phyloP scores from a whole-genome alignment of 2,329 filamentous ascomycete genomes.

The Orbilia brochopaga region DNA sequence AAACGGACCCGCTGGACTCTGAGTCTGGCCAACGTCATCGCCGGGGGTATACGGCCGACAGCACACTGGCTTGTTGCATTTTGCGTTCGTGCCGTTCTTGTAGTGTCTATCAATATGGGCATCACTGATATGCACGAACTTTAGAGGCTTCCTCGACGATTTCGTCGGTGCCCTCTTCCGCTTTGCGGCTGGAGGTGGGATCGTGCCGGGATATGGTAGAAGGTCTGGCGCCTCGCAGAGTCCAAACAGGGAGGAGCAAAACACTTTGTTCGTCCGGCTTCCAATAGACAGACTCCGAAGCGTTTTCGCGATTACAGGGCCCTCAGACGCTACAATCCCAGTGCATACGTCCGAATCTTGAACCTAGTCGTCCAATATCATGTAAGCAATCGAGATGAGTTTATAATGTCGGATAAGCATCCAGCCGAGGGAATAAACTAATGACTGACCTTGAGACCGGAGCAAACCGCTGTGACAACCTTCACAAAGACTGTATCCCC shows the following conservation, averaged over 20 bases:
- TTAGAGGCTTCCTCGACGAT: slow-evolving; percentile 51
- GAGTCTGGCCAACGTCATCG: slow-evolving; percentile 62
- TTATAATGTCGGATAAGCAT: neutral
- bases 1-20: slow-evolving; percentile 63
- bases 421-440: neutral
- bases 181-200: slow-evolving; percentile 31
- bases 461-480: slow-evolving; percentile 31
- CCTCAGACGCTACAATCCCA: slow-evolving; percentile 27
- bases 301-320: slow-evolving; percentile 38
- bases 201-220: slow-evolving; percentile 35
- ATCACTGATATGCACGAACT: slow-evolving; percentile 67
- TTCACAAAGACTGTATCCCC: slow-evolving; percentile 44
- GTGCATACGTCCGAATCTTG: slow-evolving; percentile 43
- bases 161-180: slow-evolving; percentile 14
- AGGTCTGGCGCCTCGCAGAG: slow-evolving; percentile 27
- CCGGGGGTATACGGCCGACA: slow-evolving; percentile 63
- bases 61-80: slow-evolving; percentile 68
- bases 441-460: slow-evolving; percentile 32
- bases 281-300: slow-evolving; percentile 32
- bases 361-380: neutral
- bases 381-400: neutral
- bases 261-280: slow-evolving; percentile 40
- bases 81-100: slow-evolving; percentile 62
- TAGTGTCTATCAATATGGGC: slow-evolving; percentile 67
- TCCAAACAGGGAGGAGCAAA: slow-evolving; percentile 37